Evolutionary conservation across 1,284 basidiomycete species (phyloP).

Genomic region (Pholiota adiposa): DNA sequence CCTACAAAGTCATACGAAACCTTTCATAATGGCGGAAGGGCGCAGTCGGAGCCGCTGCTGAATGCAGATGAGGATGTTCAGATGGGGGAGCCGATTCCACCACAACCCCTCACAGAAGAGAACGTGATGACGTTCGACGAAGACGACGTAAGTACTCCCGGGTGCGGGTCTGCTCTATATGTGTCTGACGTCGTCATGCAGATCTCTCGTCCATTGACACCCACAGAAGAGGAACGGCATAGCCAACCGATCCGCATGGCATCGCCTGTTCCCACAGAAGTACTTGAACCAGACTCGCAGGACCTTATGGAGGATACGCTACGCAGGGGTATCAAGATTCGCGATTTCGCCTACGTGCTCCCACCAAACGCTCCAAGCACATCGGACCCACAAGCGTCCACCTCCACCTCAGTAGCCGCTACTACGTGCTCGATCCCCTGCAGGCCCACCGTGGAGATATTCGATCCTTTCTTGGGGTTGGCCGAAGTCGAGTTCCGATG

Average conservation of each 20-base stretch:
- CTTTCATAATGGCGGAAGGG: not conserved
- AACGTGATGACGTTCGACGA: not conserved
- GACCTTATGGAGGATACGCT: slow-evolving; percentile 31
- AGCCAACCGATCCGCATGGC: slow-evolving; percentile 19
- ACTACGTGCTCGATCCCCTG: slow-evolving; percentile 2
- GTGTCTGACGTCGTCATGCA: not conserved
- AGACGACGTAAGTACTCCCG: not conserved
- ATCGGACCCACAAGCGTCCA: slow-evolving; percentile 15
- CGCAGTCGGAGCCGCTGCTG: slow-evolving; percentile 12
- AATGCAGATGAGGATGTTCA: slow-evolving; percentile 8
- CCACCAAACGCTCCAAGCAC: slow-evolving; percentile 17
- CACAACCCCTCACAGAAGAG: not conserved
- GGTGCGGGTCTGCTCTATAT: not conserved
- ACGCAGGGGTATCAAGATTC: slow-evolving; percentile 49
- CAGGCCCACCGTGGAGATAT: slow-evolving; percentile 38
- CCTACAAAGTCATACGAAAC: not conserved
- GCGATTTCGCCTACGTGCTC: slow-evolving; percentile 49
- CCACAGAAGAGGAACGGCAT: not conserved
- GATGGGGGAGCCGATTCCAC: not conserved
- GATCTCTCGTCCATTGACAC: too few relatives aligned
- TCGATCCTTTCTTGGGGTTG: slow-evolving; percentile 43
- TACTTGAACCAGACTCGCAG: slow-evolving; percentile 39
- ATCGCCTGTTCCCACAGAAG: slow-evolving; percentile 39
- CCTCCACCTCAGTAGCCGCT: slow-evolving; percentile 10
- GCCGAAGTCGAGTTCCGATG: slow-evolving; percentile 41